Conservation (phyloP, 768 basidiomycete genomes). For the Hygrophorus pudorinus region DNA sequence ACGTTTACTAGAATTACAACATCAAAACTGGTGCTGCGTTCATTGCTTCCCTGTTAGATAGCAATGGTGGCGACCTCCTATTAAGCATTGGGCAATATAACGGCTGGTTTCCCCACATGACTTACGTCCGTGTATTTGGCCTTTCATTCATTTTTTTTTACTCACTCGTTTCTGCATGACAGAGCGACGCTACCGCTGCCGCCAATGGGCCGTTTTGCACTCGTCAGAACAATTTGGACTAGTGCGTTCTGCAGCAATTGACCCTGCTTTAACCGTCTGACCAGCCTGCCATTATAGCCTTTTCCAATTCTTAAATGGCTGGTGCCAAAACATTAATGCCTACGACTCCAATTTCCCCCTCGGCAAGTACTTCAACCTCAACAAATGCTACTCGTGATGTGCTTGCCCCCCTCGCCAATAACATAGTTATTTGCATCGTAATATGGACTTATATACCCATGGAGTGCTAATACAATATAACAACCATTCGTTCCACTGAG, state of each 20-base stretch:
- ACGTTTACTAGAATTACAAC: slow-evolving; percentile 48
- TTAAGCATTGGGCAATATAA: slow-evolving; percentile 64
- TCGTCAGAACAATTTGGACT: slow-evolving; percentile 83
- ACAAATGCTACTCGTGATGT: slow-evolving; percentile 19
- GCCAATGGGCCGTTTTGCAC: slow-evolving; percentile 43
- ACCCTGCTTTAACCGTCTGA: neutral
- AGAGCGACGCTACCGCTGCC: slow-evolving; percentile 52
- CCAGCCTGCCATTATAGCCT: slow-evolving; percentile 30
- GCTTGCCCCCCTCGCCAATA: neutral
- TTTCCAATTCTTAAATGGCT: slow-evolving; percentile 64
- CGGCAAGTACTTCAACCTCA: slow-evolving; percentile 63
- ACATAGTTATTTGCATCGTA: neutral
- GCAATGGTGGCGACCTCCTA: slow-evolving; percentile 44
- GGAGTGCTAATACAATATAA: too few relatives aligned
- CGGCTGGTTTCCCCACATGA: slow-evolving; percentile 56
- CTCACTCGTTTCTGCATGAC: slow-evolving; percentile 3
- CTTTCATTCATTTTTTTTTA: neutral
- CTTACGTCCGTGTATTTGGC: slow-evolving; percentile 30
- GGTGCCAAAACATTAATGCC: slow-evolving; percentile 50
- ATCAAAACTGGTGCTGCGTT: slow-evolving; percentile 55
- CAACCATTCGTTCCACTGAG: too few relatives aligned
- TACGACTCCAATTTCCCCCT: slow-evolving; percentile 32
- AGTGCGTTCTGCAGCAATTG: slow-evolving; percentile 36
- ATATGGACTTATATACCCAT: too few relatives aligned
- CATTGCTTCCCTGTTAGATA: slow-evolving; percentile 41